Percentiles rank a stretch among this genome's conserved stretches.
These are phyloP conservation scores for Microdochium bolleyi DNA, from an alignment of 2,329 filamentous ascomycete species.

Conservation along the genomic window DNA sequence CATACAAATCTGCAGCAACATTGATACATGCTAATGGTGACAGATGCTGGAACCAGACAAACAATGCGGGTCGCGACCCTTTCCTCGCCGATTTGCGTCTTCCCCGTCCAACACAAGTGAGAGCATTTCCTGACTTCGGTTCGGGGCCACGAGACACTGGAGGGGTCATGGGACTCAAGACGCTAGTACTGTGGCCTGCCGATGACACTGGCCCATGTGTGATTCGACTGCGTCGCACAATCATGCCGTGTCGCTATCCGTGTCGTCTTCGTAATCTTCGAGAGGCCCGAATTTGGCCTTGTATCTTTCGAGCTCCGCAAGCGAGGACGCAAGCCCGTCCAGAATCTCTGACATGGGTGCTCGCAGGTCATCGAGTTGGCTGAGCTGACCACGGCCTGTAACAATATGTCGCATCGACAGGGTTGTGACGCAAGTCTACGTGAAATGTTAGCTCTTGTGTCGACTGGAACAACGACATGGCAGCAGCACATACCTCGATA, in stretches of 20 bases:
- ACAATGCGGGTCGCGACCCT: too few relatives aligned
- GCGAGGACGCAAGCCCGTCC: constrained; percentile 48
- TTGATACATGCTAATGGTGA: too few relatives aligned
- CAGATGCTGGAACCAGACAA: too few relatives aligned
- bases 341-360: constrained; percentile 72
- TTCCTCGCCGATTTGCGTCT: too few relatives aligned
- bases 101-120: too few relatives aligned
- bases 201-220: not conserved
- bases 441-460: constrained; percentile 1
- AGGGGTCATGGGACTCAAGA: too few relatives aligned
- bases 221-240: not conserved
- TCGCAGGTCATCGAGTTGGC: constrained; percentile 62
- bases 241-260: not conserved
- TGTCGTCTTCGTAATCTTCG: constrained; percentile 13
- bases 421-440: constrained; percentile 71
- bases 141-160: too few relatives aligned
- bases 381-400: constrained; percentile 54
- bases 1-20: too few relatives aligned
- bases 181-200: not conserved
- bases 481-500: constrained; percentile 67
- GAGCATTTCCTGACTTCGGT: too few relatives aligned
- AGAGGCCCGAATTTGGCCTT: constrained; percentile 44
- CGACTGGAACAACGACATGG: not conserved
- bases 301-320: constrained; percentile 57
- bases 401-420: constrained; percentile 74